Evolutionary conservation across 805 yeast species (phyloP), one percentile per base, ranked within the genome.

Genomic region (Wickerhamiella sergipiensis): DNA sequence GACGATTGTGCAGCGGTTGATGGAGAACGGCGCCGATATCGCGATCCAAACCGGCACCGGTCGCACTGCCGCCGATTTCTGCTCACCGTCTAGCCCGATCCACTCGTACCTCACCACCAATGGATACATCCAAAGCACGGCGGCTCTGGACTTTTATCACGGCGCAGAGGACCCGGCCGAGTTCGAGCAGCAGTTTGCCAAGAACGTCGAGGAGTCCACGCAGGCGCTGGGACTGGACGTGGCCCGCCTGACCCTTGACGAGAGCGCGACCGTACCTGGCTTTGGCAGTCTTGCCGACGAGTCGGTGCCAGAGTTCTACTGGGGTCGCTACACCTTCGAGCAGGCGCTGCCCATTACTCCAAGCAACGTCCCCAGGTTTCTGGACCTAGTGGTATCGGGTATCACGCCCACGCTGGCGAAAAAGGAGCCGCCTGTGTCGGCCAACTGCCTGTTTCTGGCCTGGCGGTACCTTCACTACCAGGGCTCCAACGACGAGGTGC

Each of bases 81-180:
- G 82, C 3, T 66, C 69, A 21, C 81, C 80, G 1, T 80, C 75
- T 22, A 67, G 80, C 3, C 74, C 72, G n/a, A 69, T 83, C 56
- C 71, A 76, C 54, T 79, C 75, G 36, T 83, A 74, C 62, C 76
- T 80, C 64, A 73, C 74, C 56, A 67, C 53, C 15, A 51, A 53
- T 2, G 68, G 67, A 13, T 52, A 55, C 29, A 56, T 61, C 39
- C 19, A 39, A 18, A 42, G 15, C 39, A 18, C 47, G n/a, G 46
- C 42, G 10, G 17, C 46, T 10, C 40, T n/a, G 31, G 59, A 50
- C 19, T 55, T 58, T 36, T 59, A 57, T 45, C 50, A 55, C 21
- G 51, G 50, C 17, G 58, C 59, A 7, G 50, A 49, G 1, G 56
- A 59, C 43, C 61, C 61, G 2, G 49, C 43, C 19, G 59, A 59